A percentile compares a stretch with the other conserved stretches of the same genome.
Conservation (phyloP, 257 asterid species). For the Solanum corneliomulleri region DNA sequence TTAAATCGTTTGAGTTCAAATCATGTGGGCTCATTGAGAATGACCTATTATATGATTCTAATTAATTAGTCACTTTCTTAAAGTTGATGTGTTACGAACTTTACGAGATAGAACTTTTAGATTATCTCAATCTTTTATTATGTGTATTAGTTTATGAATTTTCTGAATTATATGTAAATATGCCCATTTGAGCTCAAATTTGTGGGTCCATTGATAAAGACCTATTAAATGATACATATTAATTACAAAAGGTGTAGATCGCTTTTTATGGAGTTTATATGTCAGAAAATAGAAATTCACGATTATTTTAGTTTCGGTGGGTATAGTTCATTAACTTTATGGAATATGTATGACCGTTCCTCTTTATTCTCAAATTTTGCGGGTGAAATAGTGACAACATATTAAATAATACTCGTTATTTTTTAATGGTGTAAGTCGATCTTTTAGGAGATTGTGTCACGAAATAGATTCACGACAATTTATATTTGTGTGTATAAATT, state of each 20-base stretch:
- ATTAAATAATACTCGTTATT: too few species aligned
- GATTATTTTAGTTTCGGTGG: neutral
- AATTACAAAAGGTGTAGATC: too few species aligned
- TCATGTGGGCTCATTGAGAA: neutral
- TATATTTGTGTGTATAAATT: neutral
- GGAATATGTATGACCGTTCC: neutral
- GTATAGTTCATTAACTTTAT: neutral
- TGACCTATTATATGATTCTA: neutral
- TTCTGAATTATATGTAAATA: neutral
- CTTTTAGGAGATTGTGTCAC: neutral
- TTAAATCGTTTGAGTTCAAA: neutral
- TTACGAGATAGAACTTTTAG: neutral
- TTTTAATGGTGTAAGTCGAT: neutral
- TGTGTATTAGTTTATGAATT: neutral
- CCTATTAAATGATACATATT: neutral
- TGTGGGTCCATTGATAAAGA: neutral
- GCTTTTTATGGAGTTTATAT: neutral
- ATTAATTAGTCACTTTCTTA: too few species aligned
- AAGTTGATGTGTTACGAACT: neutral
- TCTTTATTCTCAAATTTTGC: neutral
- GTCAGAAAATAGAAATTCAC: too few species aligned
- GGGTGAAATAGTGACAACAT: neutral
- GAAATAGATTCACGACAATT: neutral
- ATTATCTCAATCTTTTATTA: neutral
- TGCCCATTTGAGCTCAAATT: neutral